Base-by-base conservation (phyloP, 306 rosid species). In the Vachellia collinsii region DNA sequence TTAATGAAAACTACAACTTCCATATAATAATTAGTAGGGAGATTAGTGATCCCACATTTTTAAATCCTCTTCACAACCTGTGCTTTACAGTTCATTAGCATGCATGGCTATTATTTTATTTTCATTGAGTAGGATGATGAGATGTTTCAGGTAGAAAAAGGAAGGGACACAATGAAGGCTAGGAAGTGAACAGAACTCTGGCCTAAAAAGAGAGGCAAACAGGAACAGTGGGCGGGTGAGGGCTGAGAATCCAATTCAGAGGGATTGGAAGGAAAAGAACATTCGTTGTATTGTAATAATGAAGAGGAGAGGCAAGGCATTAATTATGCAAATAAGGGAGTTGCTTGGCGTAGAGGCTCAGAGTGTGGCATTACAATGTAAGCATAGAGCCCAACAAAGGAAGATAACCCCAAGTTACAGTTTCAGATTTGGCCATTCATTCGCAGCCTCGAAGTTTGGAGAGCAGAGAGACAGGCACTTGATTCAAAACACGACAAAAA, bases 371-470 rank as follows among this genome's bases (percentile, higher is more conserved):
- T 59, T 61, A 44, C 77, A 56, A 47, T 19, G 78, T 11, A 51
- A 54, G 67, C 79, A 82, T 71, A 78, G 87, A 81, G 83, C 76
- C 82, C 82, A 80, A 84, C 82, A 70, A 75, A 84, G 50, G 37
- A 56, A 44, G 77, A 78, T 47, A 66, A n/a, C 59, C 59, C 80
- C 44, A 12, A 82, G 62, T 78, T 70, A 42, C 78, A 68, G 81
- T 44, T 38, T 20, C 67, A 48, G 83, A 82, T 86, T 76, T 71
- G 80, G 68, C 86, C 82, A 82, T 85, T 85, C 88, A 81, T 77
- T 80, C 38, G 61, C 62, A 78, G 75, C 86, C 46, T 81, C 82
- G 80, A 81, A 81, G 81, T 82, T 70, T 69, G 85, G 53, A 73
- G 54, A 42, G 50, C 23, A 12, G 67, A 25, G 37, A 23, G 66